Evolutionary conservation across 2,329 filamentous ascomycete genomes (phyloP).

Genomic region (Arthrobotrys megalospora): DNA sequence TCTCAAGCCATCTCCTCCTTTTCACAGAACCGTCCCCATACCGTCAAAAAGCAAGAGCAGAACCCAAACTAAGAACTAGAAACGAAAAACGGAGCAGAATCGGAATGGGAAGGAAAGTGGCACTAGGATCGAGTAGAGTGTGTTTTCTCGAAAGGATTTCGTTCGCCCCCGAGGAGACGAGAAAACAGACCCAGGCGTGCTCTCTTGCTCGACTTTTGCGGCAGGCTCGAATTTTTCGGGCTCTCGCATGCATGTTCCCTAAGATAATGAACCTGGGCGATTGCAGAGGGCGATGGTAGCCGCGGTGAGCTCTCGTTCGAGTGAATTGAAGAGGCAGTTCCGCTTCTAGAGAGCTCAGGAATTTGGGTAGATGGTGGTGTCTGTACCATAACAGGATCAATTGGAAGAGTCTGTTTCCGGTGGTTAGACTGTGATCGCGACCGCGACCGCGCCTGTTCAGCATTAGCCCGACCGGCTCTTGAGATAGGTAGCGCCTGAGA

Average conservation of each 20-base stretch:
- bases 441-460: constrained; percentile 28
- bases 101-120: not conserved
- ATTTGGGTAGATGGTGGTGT: constrained; percentile 63
- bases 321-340: constrained; percentile 62
- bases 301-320: constrained; percentile 63
- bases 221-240: constrained; percentile 37
- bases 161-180: constrained; percentile 38
- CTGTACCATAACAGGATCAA: constrained; percentile 57
- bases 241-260: constrained; percentile 33
- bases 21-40: not conserved
- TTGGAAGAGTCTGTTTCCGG: constrained; percentile 35
- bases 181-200: constrained; percentile 46
- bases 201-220: constrained; percentile 44
- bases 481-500: constrained; percentile 28
- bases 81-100: not conserved
- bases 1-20: not conserved
- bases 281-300: constrained; percentile 58
- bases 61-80: not conserved
- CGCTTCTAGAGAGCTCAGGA: constrained; percentile 63
- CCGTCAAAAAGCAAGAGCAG: not conserved
- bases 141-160: constrained; percentile 16
- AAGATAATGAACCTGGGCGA: constrained; percentile 51
- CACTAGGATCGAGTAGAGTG: constrained; percentile 6
- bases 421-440: constrained; percentile 36
- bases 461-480: constrained; percentile 12